A percentile compares a stretch with the other conserved stretches of the same genome.
These are phyloP conservation scores for Boeremia exigua DNA, from an alignment of 2,329 filamentous ascomycete genomes.

Conservation along the genomic window DNA sequence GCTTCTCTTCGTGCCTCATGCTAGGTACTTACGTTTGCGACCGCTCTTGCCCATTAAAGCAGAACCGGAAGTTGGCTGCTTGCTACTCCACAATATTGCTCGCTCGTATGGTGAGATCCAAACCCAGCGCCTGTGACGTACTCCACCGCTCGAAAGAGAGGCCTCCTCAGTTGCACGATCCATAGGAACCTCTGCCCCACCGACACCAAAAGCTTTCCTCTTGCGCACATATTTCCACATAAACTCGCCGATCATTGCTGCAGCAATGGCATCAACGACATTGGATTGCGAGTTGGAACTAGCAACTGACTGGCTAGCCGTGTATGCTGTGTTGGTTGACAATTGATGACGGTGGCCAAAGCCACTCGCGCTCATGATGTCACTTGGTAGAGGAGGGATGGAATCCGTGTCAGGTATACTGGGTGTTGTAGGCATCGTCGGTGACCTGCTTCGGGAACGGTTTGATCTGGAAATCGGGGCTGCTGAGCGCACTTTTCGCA, in stretches of 20 bases:
- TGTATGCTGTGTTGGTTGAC: constrained; percentile 66
- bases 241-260: constrained; percentile 98
- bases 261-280: constrained; percentile 94
- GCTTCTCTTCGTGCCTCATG: background rate
- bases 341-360: constrained; percentile 61
- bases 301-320: constrained; percentile 61
- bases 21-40: constrained; percentile 76
- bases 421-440: constrained; percentile 71
- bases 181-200: constrained; percentile 65
- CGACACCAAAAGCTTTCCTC: constrained; percentile 91
- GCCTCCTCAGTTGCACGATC: constrained; percentile 62
- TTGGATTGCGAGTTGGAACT: constrained; percentile 72
- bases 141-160: constrained; percentile 71
- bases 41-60: constrained; percentile 93
- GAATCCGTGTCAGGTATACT: constrained; percentile 72
- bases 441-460: constrained; percentile 55
- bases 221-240: constrained; percentile 91
- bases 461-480: constrained; percentile 66
- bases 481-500: constrained; percentile 84
- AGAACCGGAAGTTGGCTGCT: constrained; percentile 87
- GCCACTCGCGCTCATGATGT: constrained; percentile 64
- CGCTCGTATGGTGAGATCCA: constrained; percentile 98
- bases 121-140: constrained; percentile 93
- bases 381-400: constrained; percentile 74
- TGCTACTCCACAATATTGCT: constrained; percentile 97